Conservation (phyloP, 2,329 filamentous ascomycete species). For the Fusarium sp. region DNA sequence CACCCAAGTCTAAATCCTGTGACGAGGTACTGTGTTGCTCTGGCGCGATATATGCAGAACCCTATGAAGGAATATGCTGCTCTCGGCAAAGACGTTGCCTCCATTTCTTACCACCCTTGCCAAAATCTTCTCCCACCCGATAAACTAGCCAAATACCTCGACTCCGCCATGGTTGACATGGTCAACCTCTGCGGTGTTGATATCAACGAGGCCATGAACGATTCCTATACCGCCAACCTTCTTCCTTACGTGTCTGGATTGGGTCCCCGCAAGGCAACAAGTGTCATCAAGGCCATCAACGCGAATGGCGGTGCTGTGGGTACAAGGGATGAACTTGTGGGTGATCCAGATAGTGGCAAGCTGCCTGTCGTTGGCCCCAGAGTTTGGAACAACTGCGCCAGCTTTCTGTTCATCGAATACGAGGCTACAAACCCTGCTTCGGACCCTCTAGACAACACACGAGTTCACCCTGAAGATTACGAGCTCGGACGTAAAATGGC, state of each 20-base stretch:
- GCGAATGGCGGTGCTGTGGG: constrained; percentile 86
- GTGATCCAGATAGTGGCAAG: constrained; percentile 82
- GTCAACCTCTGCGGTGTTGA: constrained; percentile 97
- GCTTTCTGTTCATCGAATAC: constrained; percentile 90
- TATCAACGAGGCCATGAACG: constrained; percentile 87
- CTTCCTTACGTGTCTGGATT: constrained; percentile 91
- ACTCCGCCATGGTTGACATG: constrained; percentile 98
- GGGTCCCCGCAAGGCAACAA: constrained; percentile 90
- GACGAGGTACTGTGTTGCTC: constrained; percentile 86
- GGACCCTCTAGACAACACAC: constrained; percentile 94
- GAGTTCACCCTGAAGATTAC: constrained; percentile 98
- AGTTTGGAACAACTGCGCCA: constrained; percentile 96
- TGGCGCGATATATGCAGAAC: constrained; percentile 93
- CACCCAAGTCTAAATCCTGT: constrained; percentile 82
- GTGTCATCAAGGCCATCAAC: constrained; percentile 77
- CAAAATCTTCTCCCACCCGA: constrained; percentile 90
- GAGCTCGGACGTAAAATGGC: constrained; percentile 98
- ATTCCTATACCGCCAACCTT: constrained; percentile 84
- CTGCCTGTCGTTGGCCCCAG: constrained; percentile 83
- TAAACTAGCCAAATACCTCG: constrained; percentile 83
- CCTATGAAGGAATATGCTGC: constrained; percentile 97
- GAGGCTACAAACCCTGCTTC: constrained; percentile 82
- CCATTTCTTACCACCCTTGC: constrained; percentile 86
- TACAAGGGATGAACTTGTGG: constrained; percentile 86
- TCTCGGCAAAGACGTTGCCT: constrained; percentile 85